Base-by-base conservation (phyloP, 805 yeast species). In the Blastobotrys attinorum region DNA sequence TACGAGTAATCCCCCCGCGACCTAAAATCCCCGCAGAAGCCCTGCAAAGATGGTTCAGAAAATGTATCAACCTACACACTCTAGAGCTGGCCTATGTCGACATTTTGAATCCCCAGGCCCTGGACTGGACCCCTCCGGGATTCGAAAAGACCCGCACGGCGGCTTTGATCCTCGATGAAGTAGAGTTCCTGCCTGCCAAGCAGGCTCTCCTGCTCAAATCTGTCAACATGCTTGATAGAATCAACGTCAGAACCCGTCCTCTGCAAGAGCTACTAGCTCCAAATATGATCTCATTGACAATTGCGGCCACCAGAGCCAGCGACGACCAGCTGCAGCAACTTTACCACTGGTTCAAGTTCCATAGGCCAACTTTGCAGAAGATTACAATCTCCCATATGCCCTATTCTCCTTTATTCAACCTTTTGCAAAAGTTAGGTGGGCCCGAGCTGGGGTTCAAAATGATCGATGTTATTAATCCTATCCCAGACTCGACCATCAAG, bases 81-180 rank as follows among this genome's bases (percentile, higher is more conserved):
- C 11, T 32, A 10, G 36, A 32, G 18, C 36, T 32, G 13, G 20
- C 15, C 13, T 17, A 17, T 5, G 20, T 32, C 4, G 36, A 32
- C 13, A 17, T 32, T 4, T 20, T 32, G 6, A 32, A 32, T 17
- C 36, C 20, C 4, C 15, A 16, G 10, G 15, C 36, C 4, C 15
- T 32, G 22, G 36, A 32, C 36, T 32, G 36, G 36, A 32, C 36
- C 10, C 36, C 15, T 20, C 36, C 36, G 21, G 7, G 10, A 11
- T 25, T 25, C 29, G 29, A 25, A 11, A 25, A 25, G 7, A 25
- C 11, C 10, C 7, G 11, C 7, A 11, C 29, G 10, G 36, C 36
- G 4, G 20, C 21, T 3, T 22, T 32, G 7, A n/a, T n/a, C 6
- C 36, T 32, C 21, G 4, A 17, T 5, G 36, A 32, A 11, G 36